Percentiles rank a stretch among this genome's conserved stretches.
Evolutionary conservation across 2,329 filamentous ascomycete species (phyloP).

Genomic region (Anisogramma anomala): DNA sequence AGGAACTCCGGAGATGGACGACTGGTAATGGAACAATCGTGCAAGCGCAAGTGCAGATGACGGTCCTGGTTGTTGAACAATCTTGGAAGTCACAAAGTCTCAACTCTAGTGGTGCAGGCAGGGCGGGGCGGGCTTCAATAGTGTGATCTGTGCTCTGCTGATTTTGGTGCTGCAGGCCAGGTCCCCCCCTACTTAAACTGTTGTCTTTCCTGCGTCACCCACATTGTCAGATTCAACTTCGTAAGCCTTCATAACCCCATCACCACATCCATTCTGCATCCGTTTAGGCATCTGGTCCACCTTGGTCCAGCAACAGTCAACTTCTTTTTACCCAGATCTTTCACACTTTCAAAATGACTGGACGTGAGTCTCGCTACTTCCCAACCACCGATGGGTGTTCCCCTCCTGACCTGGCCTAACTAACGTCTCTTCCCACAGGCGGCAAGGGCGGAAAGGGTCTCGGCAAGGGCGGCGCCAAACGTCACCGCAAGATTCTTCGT

Average conservation of each 20-base stretch:
- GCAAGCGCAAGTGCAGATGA: too few relatives aligned
- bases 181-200: conserved; percentile 13
- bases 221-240: too few relatives aligned
- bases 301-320: not conserved
- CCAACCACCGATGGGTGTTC: not conserved
- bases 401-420: not conserved
- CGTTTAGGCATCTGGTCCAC: conserved; percentile 7
- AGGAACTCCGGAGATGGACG: too few relatives aligned
- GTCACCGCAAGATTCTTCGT: conserved; percentile 97
- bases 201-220: conserved; percentile 11
- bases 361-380: conserved; percentile 21
- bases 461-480: conserved; percentile 97
- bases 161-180: not conserved
- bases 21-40: too few relatives aligned
- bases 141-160: conserved; percentile 7
- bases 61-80: too few relatives aligned
- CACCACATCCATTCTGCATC: conserved; percentile 15
- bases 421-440: conserved; percentile 52
- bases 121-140: too few relatives aligned
- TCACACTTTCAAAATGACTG: conserved; percentile 22
- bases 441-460: conserved; percentile 96
- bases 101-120: too few relatives aligned
- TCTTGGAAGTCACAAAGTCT: too few relatives aligned
- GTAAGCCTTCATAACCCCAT: too few relatives aligned
- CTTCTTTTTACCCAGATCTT: conserved; percentile 11